Base-by-base conservation (phyloP, 176 grass and related monocot species). In the Tuctoria greenei region DNA sequence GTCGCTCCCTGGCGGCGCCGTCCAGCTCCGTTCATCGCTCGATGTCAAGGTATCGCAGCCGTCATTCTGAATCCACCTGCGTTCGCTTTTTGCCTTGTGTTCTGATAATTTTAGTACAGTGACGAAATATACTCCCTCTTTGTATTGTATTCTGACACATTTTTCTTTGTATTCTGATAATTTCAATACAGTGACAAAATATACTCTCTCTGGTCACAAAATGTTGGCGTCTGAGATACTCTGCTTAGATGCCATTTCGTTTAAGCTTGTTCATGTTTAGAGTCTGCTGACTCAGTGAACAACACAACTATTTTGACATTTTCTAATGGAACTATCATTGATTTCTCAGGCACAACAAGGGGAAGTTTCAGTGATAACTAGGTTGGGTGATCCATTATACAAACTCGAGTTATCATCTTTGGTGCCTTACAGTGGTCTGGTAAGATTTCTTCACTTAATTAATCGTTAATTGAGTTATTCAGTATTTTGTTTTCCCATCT, bases 351-450 rank as follows among this genome's bases (percentile, higher is more conserved):
- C 71, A 25, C 84, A 81, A 82, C 77, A 73, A 28, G 95, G 95
- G 64, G 89, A 90, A 82, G 80, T 99, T 59, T 47, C 91, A 72
- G 74, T 95, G 55, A 71, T 86, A 26, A 84, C 95, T 75, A 90
- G 75, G 17, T 77, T 99, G 79, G 86, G 86, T 36, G 83, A 99
- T 66, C 95, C 91, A 5, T 90, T 75, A 40, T 99, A 99, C 76
- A 95, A 92, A 78, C 24, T 99, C 16, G 91, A 99, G 79, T 15
- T 99, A 52, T 81, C 81, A 65, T 99, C 91, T 69, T 86, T 63
- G 37, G 85, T 99, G 62, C 95, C 95, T 81, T 92, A 82, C 64
- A 79, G 21, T 52, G 82, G 85, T 62, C 82, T 90, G 89, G 95
- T 99, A 71, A 84, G 88, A 40, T 40, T 40, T 31, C 31, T 31